These are phyloP conservation scores for Colletotrichum truncatum DNA, from an alignment of 2,329 filamentous ascomycete genomes.

Conservation along the genomic window DNA sequence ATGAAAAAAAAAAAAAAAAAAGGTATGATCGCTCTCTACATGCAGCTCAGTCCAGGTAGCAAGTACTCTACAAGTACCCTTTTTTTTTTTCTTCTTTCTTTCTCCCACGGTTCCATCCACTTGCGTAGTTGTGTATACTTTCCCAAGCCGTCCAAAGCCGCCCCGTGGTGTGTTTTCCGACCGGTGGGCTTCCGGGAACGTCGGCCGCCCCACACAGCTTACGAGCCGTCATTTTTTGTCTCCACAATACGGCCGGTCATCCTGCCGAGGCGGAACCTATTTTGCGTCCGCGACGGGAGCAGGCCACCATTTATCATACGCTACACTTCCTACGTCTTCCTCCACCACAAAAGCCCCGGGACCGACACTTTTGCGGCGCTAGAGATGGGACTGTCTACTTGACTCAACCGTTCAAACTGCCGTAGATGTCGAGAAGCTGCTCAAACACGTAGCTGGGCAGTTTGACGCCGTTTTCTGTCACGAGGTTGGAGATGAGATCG, in stretches of 20 bases:
- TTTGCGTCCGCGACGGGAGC: background rate
- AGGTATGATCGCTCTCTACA: background rate
- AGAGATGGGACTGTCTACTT: background rate
- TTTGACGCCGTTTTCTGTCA: constrained; percentile 79
- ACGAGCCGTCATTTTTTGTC: background rate
- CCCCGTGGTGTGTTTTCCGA: background rate
- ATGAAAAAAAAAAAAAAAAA: background rate
- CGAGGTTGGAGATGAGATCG: constrained; percentile 74
- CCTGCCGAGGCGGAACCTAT: background rate
- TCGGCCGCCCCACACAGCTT: background rate
- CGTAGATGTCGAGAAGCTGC: constrained; percentile 72
- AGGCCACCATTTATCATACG: background rate
- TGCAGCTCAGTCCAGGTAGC: background rate
- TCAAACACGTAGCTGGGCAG: constrained; percentile 76
- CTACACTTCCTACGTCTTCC: background rate
- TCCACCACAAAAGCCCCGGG: too few relatives aligned
- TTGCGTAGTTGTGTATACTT: background rate
- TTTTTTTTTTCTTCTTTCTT: background rate
- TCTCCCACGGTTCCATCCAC: background rate
- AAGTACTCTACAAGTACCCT: constrained; percentile 3
- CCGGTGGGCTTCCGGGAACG: background rate
- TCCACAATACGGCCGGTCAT: background rate
- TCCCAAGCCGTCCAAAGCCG: background rate
- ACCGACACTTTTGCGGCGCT: too few relatives aligned
- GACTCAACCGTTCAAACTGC: constrained; percentile 43